Evolutionary conservation across 495 filamentous ascomycete genomes (phyloP), one percentile per base, ranked within the genome.

Genomic region (Aspergillus nidulans): DNA sequence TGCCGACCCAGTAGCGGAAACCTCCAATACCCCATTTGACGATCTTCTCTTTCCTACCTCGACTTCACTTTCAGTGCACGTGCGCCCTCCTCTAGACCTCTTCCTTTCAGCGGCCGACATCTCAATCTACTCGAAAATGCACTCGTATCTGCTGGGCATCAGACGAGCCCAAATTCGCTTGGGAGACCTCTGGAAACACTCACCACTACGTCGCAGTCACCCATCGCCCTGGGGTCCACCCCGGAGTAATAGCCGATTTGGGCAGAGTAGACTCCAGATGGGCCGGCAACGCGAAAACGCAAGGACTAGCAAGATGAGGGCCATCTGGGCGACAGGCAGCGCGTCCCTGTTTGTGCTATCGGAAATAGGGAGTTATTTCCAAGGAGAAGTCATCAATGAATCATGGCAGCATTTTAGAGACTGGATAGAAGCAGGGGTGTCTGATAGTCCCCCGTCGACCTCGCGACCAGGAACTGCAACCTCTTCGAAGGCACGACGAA

Each of bases 331-430:
- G 3, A 91, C 88, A 2, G 80, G 85, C 56, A 87, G 87, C 59
- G 87, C 89, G 3, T 87, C 89, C 0, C 77, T 92, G 1, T 96
- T 95, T 70, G 87, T 97, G 56, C 76, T 98, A 3, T 87, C 87
- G 1, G 91, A 96, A 57, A 82, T 87, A 12, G 87, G 90, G 52
- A 83, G 81, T 12, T 97, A 94, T 58, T 85, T 97, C 56, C 91
- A 96, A 64, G 90, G 88, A 3, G 91, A 97, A 66, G 86, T 97
- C 1, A 83, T 96, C 16, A 81, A 86, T 49, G 85, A 84, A 8
- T 86, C 89, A 0, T 95, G 88, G 78, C 74, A 79, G 41, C 74
- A 80, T 53, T 81, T 87, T 43, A 72, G 74, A 15, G 63, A 75
- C 69, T 75, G 89, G 87, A 66, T 88, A 78, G 56, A 75, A 59